Percentiles rank a stretch among this genome's conserved stretches.
Conservation (phyloP, 768 basidiomycete species). For the Boletus barrowsii region DNA sequence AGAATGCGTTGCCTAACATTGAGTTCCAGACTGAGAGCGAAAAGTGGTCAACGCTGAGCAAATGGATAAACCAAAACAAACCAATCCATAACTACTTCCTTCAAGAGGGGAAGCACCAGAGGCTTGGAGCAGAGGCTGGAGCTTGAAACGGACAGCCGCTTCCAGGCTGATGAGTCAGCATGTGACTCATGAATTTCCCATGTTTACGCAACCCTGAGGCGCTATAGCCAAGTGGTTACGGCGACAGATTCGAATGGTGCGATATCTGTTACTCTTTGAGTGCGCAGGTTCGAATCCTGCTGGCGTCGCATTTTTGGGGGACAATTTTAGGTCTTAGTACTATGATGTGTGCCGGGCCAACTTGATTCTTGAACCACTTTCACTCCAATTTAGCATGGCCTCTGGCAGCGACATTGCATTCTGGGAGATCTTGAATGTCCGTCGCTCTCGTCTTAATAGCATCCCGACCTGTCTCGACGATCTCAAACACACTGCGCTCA, state of each 20-base stretch:
- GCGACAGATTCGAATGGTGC: conserved; percentile 62
- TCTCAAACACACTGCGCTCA: background rate
- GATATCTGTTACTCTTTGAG: conserved; percentile 39
- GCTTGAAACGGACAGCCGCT: too few relatives aligned
- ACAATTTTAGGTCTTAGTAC: too few relatives aligned
- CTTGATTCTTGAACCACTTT: background rate
- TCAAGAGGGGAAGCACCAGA: background rate
- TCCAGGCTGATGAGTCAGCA: too few relatives aligned
- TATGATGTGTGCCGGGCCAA: too few relatives aligned
- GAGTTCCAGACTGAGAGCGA: conserved; percentile 58
- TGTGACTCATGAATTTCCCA: too few relatives aligned
- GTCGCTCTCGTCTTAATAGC: background rate
- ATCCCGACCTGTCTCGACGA: background rate
- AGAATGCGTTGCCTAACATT: conserved; percentile 76
- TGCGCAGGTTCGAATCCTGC: conserved; percentile 42
- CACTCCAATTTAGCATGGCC: conserved; percentile 4
- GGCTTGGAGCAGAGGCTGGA: too few relatives aligned
- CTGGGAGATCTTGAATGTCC: conserved; percentile 2
- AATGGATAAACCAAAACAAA: conserved; percentile 24
- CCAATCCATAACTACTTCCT: conserved; percentile 44
- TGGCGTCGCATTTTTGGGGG: conserved; percentile 32
- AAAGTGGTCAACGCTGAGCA: background rate
- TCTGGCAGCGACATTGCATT: background rate
- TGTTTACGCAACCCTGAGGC: conserved; percentile 14
- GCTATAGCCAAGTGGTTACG: conserved; percentile 79